Base-by-base conservation (phyloP, 2,329 filamentous ascomycete genomes). In the Colletotrichum sp. region DNA sequence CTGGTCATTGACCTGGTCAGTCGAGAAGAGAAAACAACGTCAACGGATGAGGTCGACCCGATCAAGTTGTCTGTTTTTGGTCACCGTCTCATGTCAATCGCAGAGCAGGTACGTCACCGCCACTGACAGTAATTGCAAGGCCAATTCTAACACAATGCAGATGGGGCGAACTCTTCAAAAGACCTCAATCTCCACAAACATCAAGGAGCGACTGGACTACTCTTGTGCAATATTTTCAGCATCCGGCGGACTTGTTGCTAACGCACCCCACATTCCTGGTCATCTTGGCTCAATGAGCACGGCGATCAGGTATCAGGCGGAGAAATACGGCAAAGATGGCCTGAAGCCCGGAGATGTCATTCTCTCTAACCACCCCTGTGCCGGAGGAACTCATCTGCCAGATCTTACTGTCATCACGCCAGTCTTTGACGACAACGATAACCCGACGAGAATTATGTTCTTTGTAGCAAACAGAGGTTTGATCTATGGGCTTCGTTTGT, bases 281-380 rank as follows among this genome's bases (percentile, higher is more conserved):
- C 94, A 95, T 81, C 85, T 96, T 3, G 94, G 94, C n/a, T 93
- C 91, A 39, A 96, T 95, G 94, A 93, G 92, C 21, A 95, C 93
- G 34, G 95, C 93, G 24, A 93, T 96, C 4, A 89, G 90, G 76
- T 93, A 81, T 91, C 95, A 87, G 59, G 59, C 59, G 90, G 93
- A 71, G 87, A 75, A 92, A 72, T 93, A 94, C 63, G 95, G 93
- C 90, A 88, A 90, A 76, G 93, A 93, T 7, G 93, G 93, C 78
- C 85, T 96, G 66, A 93, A 93, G 79, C 91, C 89, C 49, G 94
- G 94, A 16, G 94, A 96, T 83, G 94, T 96, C 0, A 88, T 96
- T 12, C 92, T 95, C 3, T 93, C 93, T 0, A 96, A 82, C 70
- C 81, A 82, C 68, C 80, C 80, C 0, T 71, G 62, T 6, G 68